Evolutionary conservation across 73 alveolate genomes (phyloP).

Genomic region (Paramecium biaurelia): DNA sequence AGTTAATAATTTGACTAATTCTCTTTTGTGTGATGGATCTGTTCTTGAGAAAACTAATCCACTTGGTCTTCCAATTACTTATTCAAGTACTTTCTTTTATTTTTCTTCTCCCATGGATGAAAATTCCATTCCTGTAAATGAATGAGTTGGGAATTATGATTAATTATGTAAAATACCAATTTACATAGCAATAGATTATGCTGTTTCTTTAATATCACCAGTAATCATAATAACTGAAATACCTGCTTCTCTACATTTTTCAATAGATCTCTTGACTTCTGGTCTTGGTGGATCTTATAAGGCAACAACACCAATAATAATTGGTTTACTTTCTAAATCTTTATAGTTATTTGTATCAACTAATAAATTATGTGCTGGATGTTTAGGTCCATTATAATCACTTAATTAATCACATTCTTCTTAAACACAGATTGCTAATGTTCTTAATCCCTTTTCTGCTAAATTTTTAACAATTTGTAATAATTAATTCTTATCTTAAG

Average conservation of each 20-base stretch:
- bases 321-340: slow-evolving; percentile 69
- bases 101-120: slow-evolving; percentile 69
- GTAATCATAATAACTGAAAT: slow-evolving; percentile 97
- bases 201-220: slow-evolving; percentile 96
- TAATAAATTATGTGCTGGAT: slow-evolving; percentile 62
- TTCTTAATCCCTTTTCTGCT: slow-evolving; percentile 67
- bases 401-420: slow-evolving; percentile 55
- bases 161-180: slow-evolving; percentile 75
- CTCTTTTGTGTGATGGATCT: slow-evolving; percentile 93
- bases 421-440: slow-evolving; percentile 69
- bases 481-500: background rate
- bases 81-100: slow-evolving; percentile 18
- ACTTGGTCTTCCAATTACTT: slow-evolving; percentile 60
- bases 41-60: slow-evolving; percentile 89
- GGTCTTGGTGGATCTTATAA: slow-evolving; percentile 97
- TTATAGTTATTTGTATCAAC: slow-evolving; percentile 69
- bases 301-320: slow-evolving; percentile 89
- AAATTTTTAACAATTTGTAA: background rate
- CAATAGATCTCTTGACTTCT: slow-evolving; percentile 89
- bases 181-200: slow-evolving; percentile 95
- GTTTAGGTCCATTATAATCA: slow-evolving; percentile 74
- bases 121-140: slow-evolving; percentile 82
- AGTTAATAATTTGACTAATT: slow-evolving; percentile 75
- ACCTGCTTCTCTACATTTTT: slow-evolving; percentile 95
- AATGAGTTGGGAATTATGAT: slow-evolving; percentile 57